Base-by-base conservation (phyloP, 1,139 yeast genomes). In the Taiozyma sp. region DNA sequence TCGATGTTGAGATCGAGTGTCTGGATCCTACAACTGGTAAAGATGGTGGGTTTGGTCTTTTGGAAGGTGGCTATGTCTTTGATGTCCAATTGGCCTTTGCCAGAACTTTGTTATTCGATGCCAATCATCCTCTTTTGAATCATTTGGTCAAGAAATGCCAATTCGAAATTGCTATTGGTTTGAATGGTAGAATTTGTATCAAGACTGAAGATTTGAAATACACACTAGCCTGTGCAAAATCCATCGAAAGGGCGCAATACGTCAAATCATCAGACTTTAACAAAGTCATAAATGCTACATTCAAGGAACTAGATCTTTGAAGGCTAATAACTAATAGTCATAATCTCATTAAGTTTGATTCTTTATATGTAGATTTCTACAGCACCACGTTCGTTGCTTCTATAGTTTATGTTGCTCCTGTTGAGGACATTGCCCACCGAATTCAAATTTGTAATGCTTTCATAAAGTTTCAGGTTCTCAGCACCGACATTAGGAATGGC, bases 111-210 rank as follows among this genome's bases (percentile, higher is more conserved):
- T 70, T 92, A 38, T 84, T 83, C 65, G 82, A 87, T 60, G 70
- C 77, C 12, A 75, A 79, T 48, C 78, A 76, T 48, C 74, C 80
- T 0, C 72, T 87, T 27, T 72, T 92, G 54, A 79, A 78, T 48
- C 72, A 76, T 44, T 70, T 92, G 48, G 90, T 95, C 1, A 72
- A 79, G 42, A 74, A 74, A 56, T 80, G 90, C 52, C 80, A 86
- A 53, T 92, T 87, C 67, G 98, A 92, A 67, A 80, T 91, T 44
- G 98, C 98, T 8, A 84, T 92, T 57, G 99, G 98, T 13, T 80
- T 89, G 47, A 92, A 92, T 64, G 99, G 98, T 4, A 83, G 80
- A 62, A 72, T 92, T 12, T 92, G 99, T 98, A 69, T 92, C 45
- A 86, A 88, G 62, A 76, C 89, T 52, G 89, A 76, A 48, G 83